These are phyloP conservation scores for Monilinia polystroma DNA, from an alignment of 2,329 filamentous ascomycete species.

Conservation along the genomic window DNA sequence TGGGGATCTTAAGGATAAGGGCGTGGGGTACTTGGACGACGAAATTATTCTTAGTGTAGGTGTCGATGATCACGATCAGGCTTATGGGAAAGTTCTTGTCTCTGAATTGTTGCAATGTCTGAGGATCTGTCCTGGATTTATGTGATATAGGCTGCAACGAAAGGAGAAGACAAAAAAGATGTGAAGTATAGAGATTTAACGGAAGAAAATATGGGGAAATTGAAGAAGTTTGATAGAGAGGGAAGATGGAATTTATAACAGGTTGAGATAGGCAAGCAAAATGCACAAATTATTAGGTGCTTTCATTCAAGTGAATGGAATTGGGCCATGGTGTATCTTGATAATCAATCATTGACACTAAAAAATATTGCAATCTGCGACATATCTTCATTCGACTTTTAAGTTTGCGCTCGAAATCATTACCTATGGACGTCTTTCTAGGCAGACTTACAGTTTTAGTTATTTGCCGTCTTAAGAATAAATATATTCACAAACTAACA, in stretches of 20 bases:
- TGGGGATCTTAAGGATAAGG: slow-evolving; percentile 40
- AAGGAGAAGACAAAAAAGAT: background rate
- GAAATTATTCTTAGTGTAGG: slow-evolving; percentile 44
- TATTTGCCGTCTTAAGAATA: background rate
- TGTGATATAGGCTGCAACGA: background rate
- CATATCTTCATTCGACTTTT: background rate
- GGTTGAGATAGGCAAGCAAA: background rate
- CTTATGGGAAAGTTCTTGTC: slow-evolving; percentile 40
- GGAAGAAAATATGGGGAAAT: background rate
- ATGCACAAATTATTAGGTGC: background rate
- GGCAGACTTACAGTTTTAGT: no score
- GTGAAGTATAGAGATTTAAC: background rate
- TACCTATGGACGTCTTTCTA: background rate
- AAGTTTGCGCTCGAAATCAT: no score
- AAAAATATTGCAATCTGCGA: no score
- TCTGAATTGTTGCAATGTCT: slow-evolving; percentile 42
- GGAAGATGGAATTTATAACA: background rate
- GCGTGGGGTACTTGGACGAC: slow-evolving; percentile 43
- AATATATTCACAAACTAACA: background rate
- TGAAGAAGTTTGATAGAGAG: background rate
- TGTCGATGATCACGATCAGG: slow-evolving; percentile 42
- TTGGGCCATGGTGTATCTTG: background rate
- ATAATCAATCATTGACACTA: background rate
- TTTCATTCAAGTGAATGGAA: background rate
- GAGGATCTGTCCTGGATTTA: slow-evolving; percentile 51